Evolutionary conservation across 345 rosid genomes (phyloP).

Genomic region (Eucalyptus urophylla): DNA sequence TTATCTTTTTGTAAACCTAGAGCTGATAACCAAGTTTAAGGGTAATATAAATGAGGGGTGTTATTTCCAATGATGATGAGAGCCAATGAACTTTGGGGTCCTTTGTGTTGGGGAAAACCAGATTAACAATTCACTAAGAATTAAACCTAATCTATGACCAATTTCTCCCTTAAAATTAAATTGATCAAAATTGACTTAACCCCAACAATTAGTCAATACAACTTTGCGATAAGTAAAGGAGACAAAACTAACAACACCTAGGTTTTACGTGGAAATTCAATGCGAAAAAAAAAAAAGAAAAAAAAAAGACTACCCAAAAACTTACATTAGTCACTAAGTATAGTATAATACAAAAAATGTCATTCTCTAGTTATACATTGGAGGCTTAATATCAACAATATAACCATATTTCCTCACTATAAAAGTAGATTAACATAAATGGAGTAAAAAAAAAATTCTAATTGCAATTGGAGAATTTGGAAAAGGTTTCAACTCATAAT

Average conservation of each 20-base stretch:
- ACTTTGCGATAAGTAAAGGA: fast-evolving
- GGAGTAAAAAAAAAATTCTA: background rate
- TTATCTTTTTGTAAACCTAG: background rate
- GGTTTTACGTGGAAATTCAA: background rate
- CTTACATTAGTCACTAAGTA: background rate
- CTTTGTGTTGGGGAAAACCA: background rate
- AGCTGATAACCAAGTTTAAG: too few relatives aligned
- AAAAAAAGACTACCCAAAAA: background rate
- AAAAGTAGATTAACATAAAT: too few relatives aligned
- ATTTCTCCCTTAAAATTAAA: background rate
- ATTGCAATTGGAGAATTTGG: background rate
- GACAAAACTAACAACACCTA: background rate
- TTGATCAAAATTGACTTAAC: background rate
- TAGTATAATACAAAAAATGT: fast-evolving
- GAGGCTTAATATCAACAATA: background rate
- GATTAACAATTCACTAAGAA: too few relatives aligned
- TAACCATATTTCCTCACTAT: background rate
- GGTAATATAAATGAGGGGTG: too few relatives aligned
- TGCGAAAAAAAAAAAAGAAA: too few relatives aligned
- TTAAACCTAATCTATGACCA: background rate
- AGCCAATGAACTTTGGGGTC: background rate
- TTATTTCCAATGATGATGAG: background rate
- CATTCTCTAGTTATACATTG: too few relatives aligned
- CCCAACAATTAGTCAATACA: too few relatives aligned
- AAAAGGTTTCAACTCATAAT: background rate